Base-by-base conservation (phyloP, 1,284 basidiomycete genomes). In the Ustilago trichophora region DNA sequence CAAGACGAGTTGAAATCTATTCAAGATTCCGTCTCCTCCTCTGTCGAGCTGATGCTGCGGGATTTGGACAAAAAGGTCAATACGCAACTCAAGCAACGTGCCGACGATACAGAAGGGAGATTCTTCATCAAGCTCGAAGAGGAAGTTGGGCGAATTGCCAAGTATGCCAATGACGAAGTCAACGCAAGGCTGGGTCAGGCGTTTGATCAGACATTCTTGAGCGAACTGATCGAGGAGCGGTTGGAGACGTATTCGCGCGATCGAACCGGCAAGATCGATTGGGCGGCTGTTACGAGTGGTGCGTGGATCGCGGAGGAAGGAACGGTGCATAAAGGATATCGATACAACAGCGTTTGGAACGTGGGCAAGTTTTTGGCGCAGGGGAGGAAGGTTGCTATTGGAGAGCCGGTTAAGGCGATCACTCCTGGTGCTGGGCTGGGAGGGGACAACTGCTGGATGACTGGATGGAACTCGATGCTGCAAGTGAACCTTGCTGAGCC, bases 111-210 rank as follows among this genome's bases (percentile, higher is more conserved):
- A 15, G 53, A 68, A 27, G 54, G 45, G 13, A 49, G 42, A 11
- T 68, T 68, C 46, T 50, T 62, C 22, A 10, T 33, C 13, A 37
- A 50, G 22, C 43, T 68, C 11, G 65, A 68, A 16, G 35, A 41
- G 27, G 65, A 68, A 34, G 53, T 68, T 4, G 25, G 19, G 9
- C 21, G 42, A 18, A 62, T 68, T 13, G 41, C 65, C 3, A 40
- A 38, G 42, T 68, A 68, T 36, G 65, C 65, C 34, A 68, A 68
- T 27, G 58, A 62, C 19, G 50, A 68, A 25, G 65, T 68, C 6
- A 68, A 68, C 12, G 41, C 53, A 4, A 29, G 53, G 12, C 35
- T 68, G 35, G 43, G 45, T 3, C 65, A 68, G 38, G 55, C 65
- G 6, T 68, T 68, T 36, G 65, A 68, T 25, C 26, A 51, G 46